A percentile compares a stretch with the other conserved stretches of the same genome.
Evolutionary conservation across 129 eudicot species (phyloP).

Genomic region (Tagetes patula): DNA sequence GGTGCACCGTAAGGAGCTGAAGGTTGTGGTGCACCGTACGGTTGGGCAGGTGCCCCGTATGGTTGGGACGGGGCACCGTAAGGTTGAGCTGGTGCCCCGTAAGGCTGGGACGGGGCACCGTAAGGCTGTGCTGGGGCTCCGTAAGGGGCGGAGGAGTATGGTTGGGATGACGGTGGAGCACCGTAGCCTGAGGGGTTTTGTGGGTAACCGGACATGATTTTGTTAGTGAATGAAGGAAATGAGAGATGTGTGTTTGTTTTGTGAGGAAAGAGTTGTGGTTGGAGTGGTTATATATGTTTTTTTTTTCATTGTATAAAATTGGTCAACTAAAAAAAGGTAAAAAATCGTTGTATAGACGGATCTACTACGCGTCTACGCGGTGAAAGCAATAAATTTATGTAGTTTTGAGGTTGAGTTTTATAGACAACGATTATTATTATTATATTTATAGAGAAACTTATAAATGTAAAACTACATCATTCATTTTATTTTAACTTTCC

Average conservation of each 20-base stretch:
- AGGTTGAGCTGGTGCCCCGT: slow-evolving; percentile 29
- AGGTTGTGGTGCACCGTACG: slow-evolving; percentile 43
- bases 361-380: no score
- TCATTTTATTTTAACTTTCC: no score
- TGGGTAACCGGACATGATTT: slow-evolving; percentile 43
- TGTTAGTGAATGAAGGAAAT: neutral
- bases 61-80: slow-evolving; percentile 48
- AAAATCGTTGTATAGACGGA: no score
- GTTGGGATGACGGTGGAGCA: slow-evolving; percentile 32
- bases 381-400: no score
- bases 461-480: no score
- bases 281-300: no score
- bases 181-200: slow-evolving; percentile 51
- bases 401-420: no score
- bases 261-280: neutral
- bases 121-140: slow-evolving; percentile 35
- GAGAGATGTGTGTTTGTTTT: neutral
- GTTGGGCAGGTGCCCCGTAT: slow-evolving; percentile 22
- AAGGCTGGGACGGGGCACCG: slow-evolving; percentile 43
- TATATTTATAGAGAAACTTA: no score
- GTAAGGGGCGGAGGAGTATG: slow-evolving; percentile 34
- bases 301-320: no score
- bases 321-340: no score
- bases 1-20: slow-evolving; percentile 53
- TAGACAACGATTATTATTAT: no score